These are phyloP conservation scores for Podospora tetraspora DNA, from an alignment of 495 filamentous ascomycete species.

Conservation along the genomic window DNA sequence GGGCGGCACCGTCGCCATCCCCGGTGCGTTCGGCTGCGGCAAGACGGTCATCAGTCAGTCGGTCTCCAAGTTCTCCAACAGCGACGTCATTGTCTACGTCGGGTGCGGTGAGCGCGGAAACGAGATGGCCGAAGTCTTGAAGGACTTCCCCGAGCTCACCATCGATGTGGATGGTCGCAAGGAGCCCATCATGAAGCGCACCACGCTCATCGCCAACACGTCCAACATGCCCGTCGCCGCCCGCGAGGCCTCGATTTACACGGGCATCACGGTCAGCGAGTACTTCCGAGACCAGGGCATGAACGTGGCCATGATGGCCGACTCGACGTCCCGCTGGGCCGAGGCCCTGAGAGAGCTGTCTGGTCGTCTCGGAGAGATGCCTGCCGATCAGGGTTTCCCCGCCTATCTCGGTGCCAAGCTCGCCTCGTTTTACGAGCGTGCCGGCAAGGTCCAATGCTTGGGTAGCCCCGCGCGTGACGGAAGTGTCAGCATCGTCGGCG, in stretches of 20 bases:
- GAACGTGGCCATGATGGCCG: slow-evolving; percentile 98
- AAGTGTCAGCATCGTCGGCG: slow-evolving; percentile 95
- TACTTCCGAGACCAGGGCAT: slow-evolving; percentile 99
- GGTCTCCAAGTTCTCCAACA: slow-evolving; percentile 99
- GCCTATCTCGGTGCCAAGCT: slow-evolving; percentile 96
- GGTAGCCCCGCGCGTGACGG: slow-evolving; percentile 84
- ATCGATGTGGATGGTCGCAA: slow-evolving; percentile 87
- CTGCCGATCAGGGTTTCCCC: slow-evolving; percentile 98
- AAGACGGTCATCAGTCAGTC: slow-evolving; percentile 99
- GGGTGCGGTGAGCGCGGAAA: slow-evolving; percentile 98
- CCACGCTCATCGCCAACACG: slow-evolving; percentile 95
- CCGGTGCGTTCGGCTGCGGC: slow-evolving; percentile 96
- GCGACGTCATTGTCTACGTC: slow-evolving; percentile 97
- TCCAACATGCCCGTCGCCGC: slow-evolving; percentile 99
- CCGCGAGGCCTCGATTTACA: slow-evolving; percentile 98
- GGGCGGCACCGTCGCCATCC: slow-evolving; percentile 96
- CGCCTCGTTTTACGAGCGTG: slow-evolving; percentile 98
- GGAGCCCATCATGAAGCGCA: slow-evolving; percentile 99
- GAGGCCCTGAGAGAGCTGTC: slow-evolving; percentile 98
- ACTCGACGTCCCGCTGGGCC: slow-evolving; percentile 97
- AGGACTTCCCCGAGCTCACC: slow-evolving; percentile 96
- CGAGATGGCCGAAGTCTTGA: slow-evolving; percentile 99
- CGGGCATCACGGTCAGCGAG: slow-evolving; percentile 94
- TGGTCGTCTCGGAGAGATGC: slow-evolving; percentile 98
- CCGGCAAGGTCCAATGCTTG: slow-evolving; percentile 76